Conservation (phyloP, 148 eudicot species). For the Camellia japonica region DNA sequence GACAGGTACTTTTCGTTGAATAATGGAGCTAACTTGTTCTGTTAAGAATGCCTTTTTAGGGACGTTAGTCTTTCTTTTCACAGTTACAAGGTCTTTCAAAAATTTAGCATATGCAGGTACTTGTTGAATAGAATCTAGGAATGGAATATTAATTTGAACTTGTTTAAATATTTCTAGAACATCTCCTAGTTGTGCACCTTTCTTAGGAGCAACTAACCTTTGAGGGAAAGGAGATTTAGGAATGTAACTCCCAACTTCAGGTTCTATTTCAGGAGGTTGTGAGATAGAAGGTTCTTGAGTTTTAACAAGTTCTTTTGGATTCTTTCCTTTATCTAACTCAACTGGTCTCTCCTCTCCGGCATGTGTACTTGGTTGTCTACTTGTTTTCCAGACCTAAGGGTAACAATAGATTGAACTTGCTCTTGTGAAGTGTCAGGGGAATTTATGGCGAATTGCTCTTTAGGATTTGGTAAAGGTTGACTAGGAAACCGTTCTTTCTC, state of each 20-base stretch:
- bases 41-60: not conserved
- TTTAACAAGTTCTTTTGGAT: not conserved
- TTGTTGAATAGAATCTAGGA: not conserved
- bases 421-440: not conserved
- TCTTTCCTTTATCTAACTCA: not conserved
- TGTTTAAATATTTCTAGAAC: too few species aligned
- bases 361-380: not conserved
- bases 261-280: not conserved
- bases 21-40: too few species aligned
- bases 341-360: not conserved
- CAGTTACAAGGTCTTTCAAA: not conserved
- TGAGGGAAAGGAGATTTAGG: not conserved
- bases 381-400: not conserved
- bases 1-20: too few species aligned
- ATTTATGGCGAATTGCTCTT: not conserved
- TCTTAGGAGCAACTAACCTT: not conserved
- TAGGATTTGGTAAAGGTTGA: not conserved
- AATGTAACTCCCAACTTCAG: not conserved
- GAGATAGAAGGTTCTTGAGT: not conserved
- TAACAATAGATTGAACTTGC: not conserved
- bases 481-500: not conserved
- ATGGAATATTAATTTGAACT: too few species aligned
- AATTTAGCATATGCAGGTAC: not conserved
- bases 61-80: not conserved
- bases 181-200: too few species aligned